Conservation (phyloP, 257 asterid species). For the Gentiana macrophylla region DNA sequence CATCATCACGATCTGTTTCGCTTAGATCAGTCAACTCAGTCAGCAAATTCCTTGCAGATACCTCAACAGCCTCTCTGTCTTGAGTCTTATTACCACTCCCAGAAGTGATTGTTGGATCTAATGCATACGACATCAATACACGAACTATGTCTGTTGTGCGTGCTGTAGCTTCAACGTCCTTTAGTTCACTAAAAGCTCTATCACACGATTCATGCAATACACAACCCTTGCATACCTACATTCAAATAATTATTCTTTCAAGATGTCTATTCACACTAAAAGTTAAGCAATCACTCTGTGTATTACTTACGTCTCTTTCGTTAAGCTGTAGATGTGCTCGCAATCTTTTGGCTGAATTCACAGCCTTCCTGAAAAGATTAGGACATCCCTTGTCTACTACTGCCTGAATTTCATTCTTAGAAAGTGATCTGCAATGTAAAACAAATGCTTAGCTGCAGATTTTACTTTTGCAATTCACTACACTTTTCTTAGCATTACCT, state of each 20-base stretch:
- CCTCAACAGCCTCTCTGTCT: conserved; percentile 50
- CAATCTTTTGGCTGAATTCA: conserved; percentile 83
- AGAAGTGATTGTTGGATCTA: conserved; percentile 53
- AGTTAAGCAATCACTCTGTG: not conserved
- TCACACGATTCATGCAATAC: conserved; percentile 78
- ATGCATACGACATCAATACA: conserved; percentile 49
- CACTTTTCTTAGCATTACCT: not conserved
- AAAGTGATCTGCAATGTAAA: conserved; percentile 49
- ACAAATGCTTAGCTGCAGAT: not conserved
- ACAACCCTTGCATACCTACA: conserved; percentile 80
- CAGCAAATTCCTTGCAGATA: conserved; percentile 70
- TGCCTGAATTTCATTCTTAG: conserved; percentile 49
- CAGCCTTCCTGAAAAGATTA: conserved; percentile 58
- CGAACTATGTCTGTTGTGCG: conserved; percentile 84
- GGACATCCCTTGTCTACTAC: conserved; percentile 84
- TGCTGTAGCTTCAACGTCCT: conserved; percentile 57
- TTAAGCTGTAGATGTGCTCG: conserved; percentile 63
- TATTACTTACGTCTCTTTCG: conserved; percentile 68
- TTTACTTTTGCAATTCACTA: no score
- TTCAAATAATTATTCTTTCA: not conserved
- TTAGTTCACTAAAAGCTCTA: conserved; percentile 54
- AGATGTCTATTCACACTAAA: not conserved
- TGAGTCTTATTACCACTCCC: conserved; percentile 35
- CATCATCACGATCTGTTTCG: conserved; percentile 46
- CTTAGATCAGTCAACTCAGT: conserved; percentile 60